Evolutionary conservation across 805 yeast genomes (phyloP), one percentile per base, ranked within the genome.

Genomic region (Zygosaccharomyces siamensis): DNA sequence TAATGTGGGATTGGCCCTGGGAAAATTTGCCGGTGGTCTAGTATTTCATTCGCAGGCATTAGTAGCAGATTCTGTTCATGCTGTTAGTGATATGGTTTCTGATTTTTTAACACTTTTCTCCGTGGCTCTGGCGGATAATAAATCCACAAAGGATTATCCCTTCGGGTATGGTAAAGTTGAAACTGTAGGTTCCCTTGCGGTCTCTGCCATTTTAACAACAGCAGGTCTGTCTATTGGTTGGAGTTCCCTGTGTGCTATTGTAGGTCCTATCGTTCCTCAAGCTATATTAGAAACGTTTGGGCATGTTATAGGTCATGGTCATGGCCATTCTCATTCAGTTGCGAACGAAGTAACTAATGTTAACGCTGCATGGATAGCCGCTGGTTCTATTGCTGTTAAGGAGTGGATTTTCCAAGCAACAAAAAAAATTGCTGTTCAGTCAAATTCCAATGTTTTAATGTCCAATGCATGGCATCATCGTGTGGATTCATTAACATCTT

Each of bases 391-490:
- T 51, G 79, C 76, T 3, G 78, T 89, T 36, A 93, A 93, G 63
- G 99, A 93, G 67, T 80, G 95, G 78, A 79, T 93, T 37, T 93
- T 80, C 69, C 80, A 80, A 50, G 86, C 88, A 10, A 93, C 99
- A 0, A 77, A 83, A 68, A 80, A 81, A 52, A 81, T 93, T 20
- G 99, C 97, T 1, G 73, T 74, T 43, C 72, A 77, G 52, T 78
- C 88, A 26, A 86, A 87, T 62, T 89, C 97, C 0, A 88, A 89
- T 53, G 98, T 93, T 3, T 74, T 93, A 42, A 81, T 88, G 43
- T 99, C 99, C 3, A 93, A 93, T 63, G 99, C 99, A 3, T 93
- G 99, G 98, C 99, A 93, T 66, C 99, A 93, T 64, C 77, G 99
- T 54, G 93, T 92, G 8, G 99, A 93, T 63, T 85, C 96, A 0